phyloP scores from a whole-genome alignment of 2,329 filamentous ascomycete species.

The Graphiopsis chlorocephala region DNA sequence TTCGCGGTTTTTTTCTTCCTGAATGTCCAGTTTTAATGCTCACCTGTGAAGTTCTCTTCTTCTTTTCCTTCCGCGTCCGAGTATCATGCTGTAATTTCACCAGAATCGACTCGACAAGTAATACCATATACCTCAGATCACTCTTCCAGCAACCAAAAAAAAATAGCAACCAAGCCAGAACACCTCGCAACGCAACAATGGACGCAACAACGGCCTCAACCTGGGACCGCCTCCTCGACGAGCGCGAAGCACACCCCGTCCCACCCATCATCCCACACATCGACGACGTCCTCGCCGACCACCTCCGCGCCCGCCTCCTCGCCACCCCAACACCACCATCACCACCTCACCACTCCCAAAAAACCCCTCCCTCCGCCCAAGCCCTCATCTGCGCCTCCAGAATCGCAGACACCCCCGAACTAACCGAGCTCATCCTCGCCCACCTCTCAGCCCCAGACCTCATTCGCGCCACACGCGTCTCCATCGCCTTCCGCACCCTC shows the following conservation, averaged over 20 bases:
- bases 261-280: neutral
- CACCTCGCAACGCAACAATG: neutral
- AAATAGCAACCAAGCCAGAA: neutral
- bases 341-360: neutral
- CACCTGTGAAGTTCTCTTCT: neutral
- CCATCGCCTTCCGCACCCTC: conserved; percentile 8
- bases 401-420: neutral
- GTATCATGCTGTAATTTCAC: neutral
- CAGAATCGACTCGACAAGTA: neutral
- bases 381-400: neutral
- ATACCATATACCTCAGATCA: neutral
- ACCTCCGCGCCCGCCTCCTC: neutral
- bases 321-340: neutral
- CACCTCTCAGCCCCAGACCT: neutral
- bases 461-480: neutral
- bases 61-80: neutral
- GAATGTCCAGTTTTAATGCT: neutral
- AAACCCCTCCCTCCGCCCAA: neutral
- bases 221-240: no score
- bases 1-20: neutral
- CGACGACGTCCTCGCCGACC: neutral
- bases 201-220: no score
- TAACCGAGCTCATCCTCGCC: conserved; percentile 1
- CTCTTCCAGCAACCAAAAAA: neutral
- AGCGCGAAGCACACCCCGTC: neutral